Evolutionary conservation across 2,329 filamentous ascomycete species (phyloP).

Genomic region (Daldinia sp.): DNA sequence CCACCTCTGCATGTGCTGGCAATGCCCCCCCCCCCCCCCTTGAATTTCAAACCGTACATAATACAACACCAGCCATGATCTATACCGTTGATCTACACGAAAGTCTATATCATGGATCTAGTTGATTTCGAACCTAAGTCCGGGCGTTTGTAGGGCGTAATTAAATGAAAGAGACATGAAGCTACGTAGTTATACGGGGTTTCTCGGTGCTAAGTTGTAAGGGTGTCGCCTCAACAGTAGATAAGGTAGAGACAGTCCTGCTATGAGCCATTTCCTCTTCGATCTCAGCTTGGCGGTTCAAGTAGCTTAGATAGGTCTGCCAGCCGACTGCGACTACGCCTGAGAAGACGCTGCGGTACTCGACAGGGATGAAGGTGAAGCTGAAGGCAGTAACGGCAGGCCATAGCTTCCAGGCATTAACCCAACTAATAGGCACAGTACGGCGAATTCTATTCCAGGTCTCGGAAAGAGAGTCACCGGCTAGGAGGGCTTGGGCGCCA

Average conservation of each 20-base stretch:
- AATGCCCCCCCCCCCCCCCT: too few species aligned
- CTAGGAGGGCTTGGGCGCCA: slow-evolving; percentile 79
- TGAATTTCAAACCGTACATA: background rate
- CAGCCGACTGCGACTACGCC: slow-evolving; percentile 86
- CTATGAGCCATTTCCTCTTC: slow-evolving; percentile 56
- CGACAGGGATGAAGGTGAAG: slow-evolving; percentile 84
- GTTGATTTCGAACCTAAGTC: background rate
- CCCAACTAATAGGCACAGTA: slow-evolving; percentile 80
- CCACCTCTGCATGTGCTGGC: background rate
- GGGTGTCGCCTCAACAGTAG: slow-evolving; percentile 12
- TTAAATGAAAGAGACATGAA: slow-evolving; percentile 10
- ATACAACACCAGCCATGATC: background rate
- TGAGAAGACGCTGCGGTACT: slow-evolving; percentile 84
- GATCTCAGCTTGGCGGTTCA: slow-evolving; percentile 80
- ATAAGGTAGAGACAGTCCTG: background rate
- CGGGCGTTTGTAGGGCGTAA: background rate
- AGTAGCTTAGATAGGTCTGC: slow-evolving; percentile 89
- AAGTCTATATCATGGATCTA: slow-evolving; percentile 18
- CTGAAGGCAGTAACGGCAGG: slow-evolving; percentile 87
- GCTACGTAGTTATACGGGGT: slow-evolving; percentile 23
- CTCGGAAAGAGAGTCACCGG: slow-evolving; percentile 73
- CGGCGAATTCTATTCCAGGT: slow-evolving; percentile 77
- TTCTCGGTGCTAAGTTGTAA: slow-evolving; percentile 16
- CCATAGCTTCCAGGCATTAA: slow-evolving; percentile 90
- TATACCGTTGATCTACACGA: slow-evolving; percentile 5